Percentiles rank a stretch among this genome's conserved stretches.
phyloP scores from a whole-genome alignment of 768 basidiomycete species.

The Mycena belliarum region DNA sequence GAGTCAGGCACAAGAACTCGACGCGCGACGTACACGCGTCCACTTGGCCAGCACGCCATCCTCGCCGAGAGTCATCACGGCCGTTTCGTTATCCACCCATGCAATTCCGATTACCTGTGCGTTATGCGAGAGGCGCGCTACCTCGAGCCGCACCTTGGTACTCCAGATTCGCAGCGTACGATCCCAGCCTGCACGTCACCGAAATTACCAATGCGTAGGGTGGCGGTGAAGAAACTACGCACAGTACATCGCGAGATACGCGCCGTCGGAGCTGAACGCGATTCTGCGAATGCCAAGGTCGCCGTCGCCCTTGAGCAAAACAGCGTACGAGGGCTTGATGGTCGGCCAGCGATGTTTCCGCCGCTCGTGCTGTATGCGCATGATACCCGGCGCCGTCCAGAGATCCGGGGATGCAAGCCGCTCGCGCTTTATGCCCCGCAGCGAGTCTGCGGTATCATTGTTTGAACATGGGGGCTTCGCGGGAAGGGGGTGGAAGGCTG shows the following conservation, averaged over 20 bases:
- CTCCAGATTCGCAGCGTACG: slow-evolving; percentile 66
- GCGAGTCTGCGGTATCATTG: not conserved
- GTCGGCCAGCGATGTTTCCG: slow-evolving; percentile 48
- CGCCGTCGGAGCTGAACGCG: slow-evolving; percentile 54
- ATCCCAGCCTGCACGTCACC: slow-evolving; percentile 47
- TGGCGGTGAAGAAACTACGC: slow-evolving; percentile 27
- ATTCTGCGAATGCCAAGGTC: slow-evolving; percentile 49
- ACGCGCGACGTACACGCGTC: slow-evolving; percentile 43
- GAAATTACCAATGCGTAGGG: not conserved
- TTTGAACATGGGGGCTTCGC: slow-evolving; percentile 14
- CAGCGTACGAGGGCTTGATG: slow-evolving; percentile 37
- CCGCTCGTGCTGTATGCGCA: slow-evolving; percentile 5
- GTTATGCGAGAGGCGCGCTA: slow-evolving; percentile 57
- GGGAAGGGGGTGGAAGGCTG: slow-evolving; percentile 3
- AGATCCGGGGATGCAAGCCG: slow-evolving; percentile 20
- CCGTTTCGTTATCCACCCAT: slow-evolving; percentile 63
- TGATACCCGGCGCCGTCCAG: slow-evolving; percentile 9
- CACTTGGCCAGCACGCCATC: slow-evolving; percentile 63
- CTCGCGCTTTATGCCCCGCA: slow-evolving; percentile 28
- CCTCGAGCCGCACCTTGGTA: slow-evolving; percentile 46
- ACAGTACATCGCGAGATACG: slow-evolving; percentile 60
- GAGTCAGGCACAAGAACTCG: not conserved
- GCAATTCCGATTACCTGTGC: slow-evolving; percentile 47
- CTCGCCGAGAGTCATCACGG: slow-evolving; percentile 54
- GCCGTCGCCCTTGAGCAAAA: slow-evolving; percentile 45